Evolutionary conservation across 805 yeast genomes (phyloP).

Genomic region (Pichia deserticola): DNA sequence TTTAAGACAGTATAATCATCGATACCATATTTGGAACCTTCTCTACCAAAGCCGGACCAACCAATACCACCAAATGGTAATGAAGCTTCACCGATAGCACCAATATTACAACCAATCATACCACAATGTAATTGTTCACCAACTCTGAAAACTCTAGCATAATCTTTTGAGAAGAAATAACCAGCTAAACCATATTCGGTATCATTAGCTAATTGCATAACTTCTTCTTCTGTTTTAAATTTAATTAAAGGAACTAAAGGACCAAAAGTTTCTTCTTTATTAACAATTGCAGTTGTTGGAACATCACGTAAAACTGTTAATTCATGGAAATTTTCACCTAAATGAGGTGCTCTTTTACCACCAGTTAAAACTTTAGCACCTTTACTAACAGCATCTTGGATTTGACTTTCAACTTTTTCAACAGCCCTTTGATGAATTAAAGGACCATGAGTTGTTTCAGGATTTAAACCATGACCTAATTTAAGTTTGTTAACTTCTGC

Average conservation of each 20-base stretch:
- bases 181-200: constrained; percentile 73
- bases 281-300: constrained; percentile 47
- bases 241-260: constrained; percentile 68
- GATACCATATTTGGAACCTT: constrained; percentile 68
- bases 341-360: constrained; percentile 44
- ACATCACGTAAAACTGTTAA: constrained; percentile 63
- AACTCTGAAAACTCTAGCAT: constrained; percentile 47
- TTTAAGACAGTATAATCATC: constrained; percentile 67
- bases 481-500: constrained; percentile 37
- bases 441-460: constrained; percentile 68
- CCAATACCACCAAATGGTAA: constrained; percentile 74
- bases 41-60: constrained; percentile 75
- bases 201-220: constrained; percentile 51
- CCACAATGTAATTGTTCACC: constrained; percentile 68
- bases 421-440: constrained; percentile 58
- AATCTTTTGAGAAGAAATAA: constrained; percentile 56
- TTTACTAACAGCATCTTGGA: constrained; percentile 55
- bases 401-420: constrained; percentile 52
- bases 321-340: constrained; percentile 60
- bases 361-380: constrained; percentile 63
- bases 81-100: constrained; percentile 61
- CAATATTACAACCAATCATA: constrained; percentile 79
- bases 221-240: constrained; percentile 60
- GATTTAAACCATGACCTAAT: constrained; percentile 57
- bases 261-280: constrained; percentile 73